Evolutionary conservation across 2,329 filamentous ascomycete species (phyloP).

Genomic region (Verruconis gallopava): DNA sequence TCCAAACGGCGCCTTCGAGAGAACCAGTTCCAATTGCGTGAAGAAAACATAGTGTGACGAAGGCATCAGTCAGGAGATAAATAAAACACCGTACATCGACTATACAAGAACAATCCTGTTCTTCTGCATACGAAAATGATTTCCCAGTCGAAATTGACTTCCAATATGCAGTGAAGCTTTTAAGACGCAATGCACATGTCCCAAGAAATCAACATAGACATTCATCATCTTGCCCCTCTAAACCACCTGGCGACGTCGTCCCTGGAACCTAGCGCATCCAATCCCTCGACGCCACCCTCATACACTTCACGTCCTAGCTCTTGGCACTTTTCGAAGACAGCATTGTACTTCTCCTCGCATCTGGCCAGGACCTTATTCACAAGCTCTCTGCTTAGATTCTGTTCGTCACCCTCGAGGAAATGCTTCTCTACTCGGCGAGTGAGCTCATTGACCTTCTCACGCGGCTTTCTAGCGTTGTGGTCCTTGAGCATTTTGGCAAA

Average conservation of each 20-base stretch:
- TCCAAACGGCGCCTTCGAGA: too few relatives aligned
- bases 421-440: slow-evolving; percentile 93
- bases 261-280: slow-evolving; percentile 2
- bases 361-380: slow-evolving; percentile 47
- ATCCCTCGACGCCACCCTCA: slow-evolving; percentile 13
- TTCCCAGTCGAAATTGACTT: too few relatives aligned
- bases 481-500: slow-evolving; percentile 77
- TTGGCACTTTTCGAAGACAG: slow-evolving; percentile 37
- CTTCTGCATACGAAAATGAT: too few relatives aligned
- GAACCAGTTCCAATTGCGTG: too few relatives aligned
- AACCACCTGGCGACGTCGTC: slow-evolving; percentile 10
- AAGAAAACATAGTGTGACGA: too few relatives aligned
- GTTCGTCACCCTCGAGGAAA: slow-evolving; percentile 79
- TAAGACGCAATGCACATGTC: too few relatives aligned
- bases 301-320: slow-evolving; percentile 31
- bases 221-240: slow-evolving; percentile 5
- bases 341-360: slow-evolving; percentile 44
- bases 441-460: slow-evolving; percentile 79
- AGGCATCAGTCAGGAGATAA: too few relatives aligned
- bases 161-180: too few relatives aligned
- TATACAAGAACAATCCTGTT: too few relatives aligned
- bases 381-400: slow-evolving; percentile 46
- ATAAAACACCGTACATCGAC: too few relatives aligned
- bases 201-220: too few relatives aligned
- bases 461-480: slow-evolving; percentile 73